These are phyloP conservation scores for Pleurotus platypus DNA, from an alignment of 768 basidiomycete genomes.

Conservation along the genomic window DNA sequence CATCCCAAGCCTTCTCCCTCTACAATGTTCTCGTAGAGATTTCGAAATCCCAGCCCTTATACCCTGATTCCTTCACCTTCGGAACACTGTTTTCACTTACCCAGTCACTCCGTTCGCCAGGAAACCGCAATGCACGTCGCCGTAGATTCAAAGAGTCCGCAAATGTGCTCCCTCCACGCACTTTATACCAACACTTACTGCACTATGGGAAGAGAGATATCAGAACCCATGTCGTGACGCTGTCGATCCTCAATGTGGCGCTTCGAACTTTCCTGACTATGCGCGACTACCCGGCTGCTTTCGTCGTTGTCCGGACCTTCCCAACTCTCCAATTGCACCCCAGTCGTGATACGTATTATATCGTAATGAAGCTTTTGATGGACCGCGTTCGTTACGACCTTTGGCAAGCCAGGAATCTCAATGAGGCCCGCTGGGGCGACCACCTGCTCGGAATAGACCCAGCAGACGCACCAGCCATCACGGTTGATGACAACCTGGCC, in stretches of 20 bases:
- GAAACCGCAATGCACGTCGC: conserved; percentile 7
- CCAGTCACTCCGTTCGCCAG: conserved; percentile 14
- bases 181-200: conserved; percentile 38
- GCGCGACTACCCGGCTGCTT: conserved; percentile 47
- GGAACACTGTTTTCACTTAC: conserved; percentile 35
- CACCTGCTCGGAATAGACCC: conserved; percentile 2
- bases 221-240: conserved; percentile 22
- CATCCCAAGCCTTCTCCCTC: conserved; percentile 35
- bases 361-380: conserved; percentile 34
- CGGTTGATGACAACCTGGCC: background rate
- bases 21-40: conserved; percentile 36
- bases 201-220: conserved; percentile 13
- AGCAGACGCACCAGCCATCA: background rate
- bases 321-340: conserved; percentile 22
- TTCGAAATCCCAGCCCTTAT: conserved; percentile 22
- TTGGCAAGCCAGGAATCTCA: background rate
- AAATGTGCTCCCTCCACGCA: conserved; percentile 31
- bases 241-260: conserved; percentile 34
- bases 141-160: conserved; percentile 18
- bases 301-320: conserved; percentile 32
- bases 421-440: conserved; percentile 1
- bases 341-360: conserved; percentile 34
- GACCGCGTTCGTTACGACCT: conserved; percentile 18
- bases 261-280: conserved; percentile 40
- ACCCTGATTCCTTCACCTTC: conserved; percentile 42